Evolutionary conservation across 176 grass and related monocot genomes (phyloP), one percentile per base, ranked within the genome.

Genomic region (Guadua angustifolia): DNA sequence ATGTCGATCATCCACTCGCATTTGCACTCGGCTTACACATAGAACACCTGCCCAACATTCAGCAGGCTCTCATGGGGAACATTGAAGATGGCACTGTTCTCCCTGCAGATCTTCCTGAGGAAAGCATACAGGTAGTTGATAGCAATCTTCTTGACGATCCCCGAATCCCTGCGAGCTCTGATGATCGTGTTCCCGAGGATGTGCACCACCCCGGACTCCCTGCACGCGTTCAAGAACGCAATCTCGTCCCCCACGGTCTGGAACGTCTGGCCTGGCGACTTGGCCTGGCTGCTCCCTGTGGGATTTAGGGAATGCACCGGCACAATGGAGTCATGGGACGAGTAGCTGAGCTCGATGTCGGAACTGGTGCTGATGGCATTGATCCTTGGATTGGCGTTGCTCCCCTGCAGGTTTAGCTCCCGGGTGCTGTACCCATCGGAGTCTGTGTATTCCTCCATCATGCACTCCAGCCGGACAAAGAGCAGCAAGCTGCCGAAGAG

Each of bases 1-100:
- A 52, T 18, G 1, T 52, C 5, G 50, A 40, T 11, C 43, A 45
- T 50, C 13, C 14, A 85, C 38, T 1, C 35, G 40, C n/a, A 38
- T 60, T 42, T 61, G 63, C 45, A 21, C 56, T 8, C 9, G 49
- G 72, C 43, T 84, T 89, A 97, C 73, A 97, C 91, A 74, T 91
- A 93, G 83, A 88, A 93, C 69, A 93, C 92, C 69, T 97, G 94
- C 17, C 94, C 94, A 43, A 94, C 92, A 75, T 97, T 97, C 14
- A 97, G 83, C 36, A 97, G 82, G 71, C 87, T 92, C 80, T 92
- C 91, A 66, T 91, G 92, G 19, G 94, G 94, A 81, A 97, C 86
- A 73, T 90, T 90, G 82, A 97, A 91, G 59, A 97, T 89, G 74
- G 82, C 83, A 59, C 89, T 90, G 77, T 97, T 91, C 73, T 97